Percentiles rank a stretch among this genome's conserved stretches.
These are phyloP conservation scores for Geranium rotundifolium DNA, from an alignment of 345 rosid species.

Conservation along the genomic window DNA sequence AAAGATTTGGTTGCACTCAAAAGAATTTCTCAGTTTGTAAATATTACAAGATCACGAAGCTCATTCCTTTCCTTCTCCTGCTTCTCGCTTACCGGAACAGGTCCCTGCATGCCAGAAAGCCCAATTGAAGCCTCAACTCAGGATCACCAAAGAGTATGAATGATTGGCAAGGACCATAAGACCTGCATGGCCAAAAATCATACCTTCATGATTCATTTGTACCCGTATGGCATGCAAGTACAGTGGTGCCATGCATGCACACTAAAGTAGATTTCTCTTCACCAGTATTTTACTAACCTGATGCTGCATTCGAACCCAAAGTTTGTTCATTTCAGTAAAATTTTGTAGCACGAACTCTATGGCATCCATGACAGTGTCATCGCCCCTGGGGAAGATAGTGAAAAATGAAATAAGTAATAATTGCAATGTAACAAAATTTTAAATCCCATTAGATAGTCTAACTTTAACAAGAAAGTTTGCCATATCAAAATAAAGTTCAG, in stretches of 20 bases:
- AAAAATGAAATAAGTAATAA: neutral
- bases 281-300: conserved; percentile 48
- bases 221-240: conserved; percentile 68
- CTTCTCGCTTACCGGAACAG: conserved; percentile 64
- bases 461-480: too few relatives aligned
- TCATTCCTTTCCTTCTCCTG: conserved; percentile 86
- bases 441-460: too few relatives aligned
- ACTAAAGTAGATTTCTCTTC: conserved; percentile 5
- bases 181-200: conserved; percentile 97
- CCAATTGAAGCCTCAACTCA: conserved; percentile 90
- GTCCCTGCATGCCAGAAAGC: conserved; percentile 88
- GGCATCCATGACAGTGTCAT: conserved; percentile 64
- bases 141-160: conserved; percentile 83
- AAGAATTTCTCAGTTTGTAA: conserved; percentile 13
- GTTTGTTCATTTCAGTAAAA: conserved; percentile 90
- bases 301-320: conserved; percentile 86
- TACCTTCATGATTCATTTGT: conserved; percentile 47
- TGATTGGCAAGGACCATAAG: conserved; percentile 81
- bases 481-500: too few relatives aligned
- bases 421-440: neutral
- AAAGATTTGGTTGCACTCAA: neutral
- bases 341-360: conserved; percentile 90
- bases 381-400: conserved; percentile 39
- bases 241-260: conserved; percentile 48
- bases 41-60: conserved; percentile 82